Conservation (phyloP, 2,329 filamentous ascomycete species). For the Penicillium frequentans region DNA sequence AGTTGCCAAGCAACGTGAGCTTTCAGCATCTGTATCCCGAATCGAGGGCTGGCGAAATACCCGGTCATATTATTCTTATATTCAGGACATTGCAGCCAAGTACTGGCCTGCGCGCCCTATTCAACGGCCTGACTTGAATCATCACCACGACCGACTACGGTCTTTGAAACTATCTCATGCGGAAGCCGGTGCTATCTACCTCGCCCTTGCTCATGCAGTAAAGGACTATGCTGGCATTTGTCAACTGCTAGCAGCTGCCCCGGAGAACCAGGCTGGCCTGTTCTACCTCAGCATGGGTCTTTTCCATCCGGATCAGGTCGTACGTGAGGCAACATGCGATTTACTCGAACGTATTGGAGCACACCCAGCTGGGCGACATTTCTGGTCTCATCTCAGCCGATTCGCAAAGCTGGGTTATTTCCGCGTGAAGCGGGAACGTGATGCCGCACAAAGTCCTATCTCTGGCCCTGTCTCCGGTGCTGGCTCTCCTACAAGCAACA, state of each 20-base stretch:
- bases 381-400: constrained; percentile 81
- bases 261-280: constrained; percentile 81
- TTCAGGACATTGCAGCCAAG: constrained; percentile 62
- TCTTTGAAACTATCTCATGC: constrained; percentile 74
- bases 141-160: constrained; percentile 88
- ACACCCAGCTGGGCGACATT: constrained; percentile 89
- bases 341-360: constrained; percentile 78
- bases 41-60: constrained; percentile 98
- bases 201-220: constrained; percentile 73
- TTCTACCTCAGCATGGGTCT: constrained; percentile 90
- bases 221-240: constrained; percentile 83
- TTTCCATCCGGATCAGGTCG: constrained; percentile 83
- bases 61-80: constrained; percentile 91
- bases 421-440: constrained; percentile 68
- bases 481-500: constrained; percentile 13
- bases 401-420: constrained; percentile 88
- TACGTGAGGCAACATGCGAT: constrained; percentile 73
- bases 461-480: constrained; percentile 20
- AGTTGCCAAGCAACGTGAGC: constrained; percentile 73
- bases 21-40: constrained; percentile 85
- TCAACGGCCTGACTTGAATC: constrained; percentile 68
- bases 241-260: constrained; percentile 76
- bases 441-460: constrained; percentile 29
- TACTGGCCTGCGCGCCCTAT: constrained; percentile 40
- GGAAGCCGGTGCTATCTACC: constrained; percentile 80